Conservation (phyloP, 73 alveolate species). For the Stentor coeruleus region DNA sequence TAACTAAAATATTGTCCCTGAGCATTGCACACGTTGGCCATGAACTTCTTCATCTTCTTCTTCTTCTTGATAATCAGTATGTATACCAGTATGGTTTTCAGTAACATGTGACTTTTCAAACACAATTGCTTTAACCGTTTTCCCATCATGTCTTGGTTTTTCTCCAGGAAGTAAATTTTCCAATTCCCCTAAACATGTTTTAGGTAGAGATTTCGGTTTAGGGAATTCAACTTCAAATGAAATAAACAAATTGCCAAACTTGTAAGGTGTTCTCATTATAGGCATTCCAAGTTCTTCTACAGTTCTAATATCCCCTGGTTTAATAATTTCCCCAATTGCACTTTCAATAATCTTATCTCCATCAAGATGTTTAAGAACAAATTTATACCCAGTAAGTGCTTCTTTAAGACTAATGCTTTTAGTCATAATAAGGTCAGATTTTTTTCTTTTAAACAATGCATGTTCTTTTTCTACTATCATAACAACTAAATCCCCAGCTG, state of each 20-base stretch:
- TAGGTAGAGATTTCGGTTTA: background rate
- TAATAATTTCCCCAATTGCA: slow-evolving; percentile 86
- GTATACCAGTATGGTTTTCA: slow-evolving; percentile 5
- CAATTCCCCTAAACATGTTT: background rate
- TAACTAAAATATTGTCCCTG: slow-evolving; percentile 23
- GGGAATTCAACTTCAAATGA: slow-evolving; percentile 74
- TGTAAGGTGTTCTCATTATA: slow-evolving; percentile 52
- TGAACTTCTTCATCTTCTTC: slow-evolving; percentile 1
- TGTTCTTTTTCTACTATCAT: slow-evolving; percentile 78
- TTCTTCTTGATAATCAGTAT: slow-evolving; percentile 22
- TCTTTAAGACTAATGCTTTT: slow-evolving; percentile 84
- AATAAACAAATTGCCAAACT: slow-evolving; percentile 60
- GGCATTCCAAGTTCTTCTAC: slow-evolving; percentile 77
- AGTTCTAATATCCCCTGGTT: slow-evolving; percentile 77
- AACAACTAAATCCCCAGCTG: slow-evolving; percentile 94
- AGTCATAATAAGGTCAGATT: slow-evolving; percentile 87
- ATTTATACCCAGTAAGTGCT: slow-evolving; percentile 92
- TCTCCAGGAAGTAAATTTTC: background rate
- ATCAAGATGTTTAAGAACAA: slow-evolving; percentile 85
- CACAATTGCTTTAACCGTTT: background rate
- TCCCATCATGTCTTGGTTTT: background rate
- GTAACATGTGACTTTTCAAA: slow-evolving; percentile 15
- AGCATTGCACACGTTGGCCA: slow-evolving; percentile 24
- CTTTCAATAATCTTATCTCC: slow-evolving; percentile 76
- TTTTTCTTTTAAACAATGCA: slow-evolving; percentile 83